Percentiles rank a stretch among this genome's conserved stretches.
phyloP scores from a whole-genome alignment of 2,329 filamentous ascomycete genomes.

The Cladosporium cucumerinum region DNA sequence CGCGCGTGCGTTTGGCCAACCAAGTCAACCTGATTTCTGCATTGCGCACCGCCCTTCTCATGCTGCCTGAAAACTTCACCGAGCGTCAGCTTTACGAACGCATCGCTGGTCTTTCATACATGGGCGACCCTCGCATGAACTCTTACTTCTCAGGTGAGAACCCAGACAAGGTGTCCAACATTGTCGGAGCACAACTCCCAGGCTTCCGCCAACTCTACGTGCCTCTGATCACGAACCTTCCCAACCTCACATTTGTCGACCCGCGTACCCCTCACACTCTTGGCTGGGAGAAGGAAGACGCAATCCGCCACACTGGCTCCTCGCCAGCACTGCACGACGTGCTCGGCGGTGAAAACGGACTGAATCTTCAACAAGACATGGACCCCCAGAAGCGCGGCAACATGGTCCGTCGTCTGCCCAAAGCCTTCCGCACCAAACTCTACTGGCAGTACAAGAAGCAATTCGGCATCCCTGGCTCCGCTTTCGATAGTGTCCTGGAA shows the following conservation, averaged over 20 bases:
- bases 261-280: slow-evolving; percentile 50
- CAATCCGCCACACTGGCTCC: slow-evolving; percentile 34
- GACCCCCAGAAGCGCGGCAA: slow-evolving; percentile 85
- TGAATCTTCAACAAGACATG: slow-evolving; percentile 82
- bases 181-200: slow-evolving; percentile 83
- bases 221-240: slow-evolving; percentile 82
- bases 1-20: slow-evolving; percentile 86
- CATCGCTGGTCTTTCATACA: slow-evolving; percentile 88
- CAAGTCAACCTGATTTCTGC: slow-evolving; percentile 94
- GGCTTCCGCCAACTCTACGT: slow-evolving; percentile 91
- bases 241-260: slow-evolving; percentile 78
- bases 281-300: slow-evolving; percentile 38
- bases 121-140: slow-evolving; percentile 94
- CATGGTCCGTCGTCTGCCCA: slow-evolving; percentile 90
- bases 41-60: slow-evolving; percentile 79
- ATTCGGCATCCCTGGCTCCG: slow-evolving; percentile 75
- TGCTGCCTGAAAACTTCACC: slow-evolving; percentile 79
- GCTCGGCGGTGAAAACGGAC: slow-evolving; percentile 56
- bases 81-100: slow-evolving; percentile 86
- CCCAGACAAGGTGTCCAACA: slow-evolving; percentile 87
- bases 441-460: slow-evolving; percentile 96
- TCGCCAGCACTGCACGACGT: slow-evolving; percentile 55
- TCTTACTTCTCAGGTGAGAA: slow-evolving; percentile 73
- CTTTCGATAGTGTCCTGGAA: slow-evolving; percentile 82
- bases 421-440: slow-evolving; percentile 78